Evolutionary conservation across 768 basidiomycete genomes (phyloP).

Genomic region (Mycena capillaripes): DNA sequence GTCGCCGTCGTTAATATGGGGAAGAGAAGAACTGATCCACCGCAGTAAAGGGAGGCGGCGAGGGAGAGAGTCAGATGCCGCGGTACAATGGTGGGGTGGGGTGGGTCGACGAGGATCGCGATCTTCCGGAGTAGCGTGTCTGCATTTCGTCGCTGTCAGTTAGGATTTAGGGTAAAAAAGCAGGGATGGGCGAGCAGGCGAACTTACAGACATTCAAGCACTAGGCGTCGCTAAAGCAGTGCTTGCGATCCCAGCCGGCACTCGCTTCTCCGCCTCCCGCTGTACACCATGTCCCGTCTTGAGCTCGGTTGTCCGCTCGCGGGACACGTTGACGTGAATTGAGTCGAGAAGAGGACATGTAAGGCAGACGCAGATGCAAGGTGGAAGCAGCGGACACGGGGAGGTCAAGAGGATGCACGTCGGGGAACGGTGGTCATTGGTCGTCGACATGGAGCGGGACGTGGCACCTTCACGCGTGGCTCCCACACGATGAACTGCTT

Average conservation of each 20-base stretch:
- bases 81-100: not conserved
- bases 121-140: not conserved
- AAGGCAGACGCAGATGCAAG: not conserved
- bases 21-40: not conserved
- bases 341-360: not conserved
- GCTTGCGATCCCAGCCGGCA: too few species aligned
- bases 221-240: too few species aligned
- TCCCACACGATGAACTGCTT: too few species aligned
- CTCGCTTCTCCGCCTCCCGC: too few species aligned
- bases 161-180: not conserved
- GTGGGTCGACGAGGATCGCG: not conserved
- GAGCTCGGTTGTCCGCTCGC: not conserved
- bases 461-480: too few species aligned
- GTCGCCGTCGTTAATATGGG: too few species aligned
- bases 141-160: not conserved
- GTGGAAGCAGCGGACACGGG: not conserved
- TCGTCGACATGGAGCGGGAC: too few species aligned
- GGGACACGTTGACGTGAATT: not conserved
- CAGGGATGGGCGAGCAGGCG: not conserved
- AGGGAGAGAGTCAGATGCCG: not conserved
- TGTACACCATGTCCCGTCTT: too few species aligned
- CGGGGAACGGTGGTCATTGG: too few species aligned
- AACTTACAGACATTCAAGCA: not conserved
- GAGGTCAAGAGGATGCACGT: not conserved
- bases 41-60: not conserved